Percentiles rank a stretch among this genome's conserved stretches.
These are phyloP conservation scores for Fomitopsis pinicola DNA, from an alignment of 1,284 basidiomycete genomes.

Conservation along the genomic window DNA sequence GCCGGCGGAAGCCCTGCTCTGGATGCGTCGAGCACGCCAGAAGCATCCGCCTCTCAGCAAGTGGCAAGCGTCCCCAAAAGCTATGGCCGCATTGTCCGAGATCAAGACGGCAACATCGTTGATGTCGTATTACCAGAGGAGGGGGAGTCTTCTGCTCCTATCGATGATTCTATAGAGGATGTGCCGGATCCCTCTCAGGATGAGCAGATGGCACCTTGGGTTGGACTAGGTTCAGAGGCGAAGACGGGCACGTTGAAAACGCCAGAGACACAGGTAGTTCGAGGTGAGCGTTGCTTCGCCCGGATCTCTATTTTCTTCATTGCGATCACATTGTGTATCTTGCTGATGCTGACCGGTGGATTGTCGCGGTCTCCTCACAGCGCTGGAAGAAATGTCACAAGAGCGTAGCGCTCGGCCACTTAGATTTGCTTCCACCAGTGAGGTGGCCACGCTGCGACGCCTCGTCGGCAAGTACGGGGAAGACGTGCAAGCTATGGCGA, in stretches of 20 bases:
- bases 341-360: constrained; percentile 1
- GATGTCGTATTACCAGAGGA: constrained; percentile 71
- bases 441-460: constrained; percentile 62
- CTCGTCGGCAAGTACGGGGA: constrained; percentile 72
- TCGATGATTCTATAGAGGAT: constrained; percentile 22
- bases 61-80: constrained; percentile 50
- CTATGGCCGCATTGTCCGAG: constrained; percentile 83
- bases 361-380: constrained; percentile 27
- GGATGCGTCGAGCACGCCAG: constrained; percentile 10
- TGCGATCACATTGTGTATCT: constrained; percentile 5
- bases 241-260: constrained; percentile 13
- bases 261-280: constrained; percentile 25
- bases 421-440: constrained; percentile 70
- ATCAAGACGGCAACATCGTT: constrained; percentile 77
- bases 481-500: constrained; percentile 76
- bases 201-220: constrained; percentile 30
- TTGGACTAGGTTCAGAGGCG: constrained; percentile 24
- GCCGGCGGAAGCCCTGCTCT: constrained; percentile 7
- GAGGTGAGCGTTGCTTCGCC: constrained; percentile 25
- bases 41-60: constrained; percentile 10
- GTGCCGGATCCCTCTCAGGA: constrained; percentile 20
- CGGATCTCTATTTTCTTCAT: neutral
- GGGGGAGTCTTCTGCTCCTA: constrained; percentile 36
- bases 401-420: constrained; percentile 37
- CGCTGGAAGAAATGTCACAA: constrained; percentile 42